phyloP scores from a whole-genome alignment of 208 protist species.

The Trypanosoma congolense region DNA sequence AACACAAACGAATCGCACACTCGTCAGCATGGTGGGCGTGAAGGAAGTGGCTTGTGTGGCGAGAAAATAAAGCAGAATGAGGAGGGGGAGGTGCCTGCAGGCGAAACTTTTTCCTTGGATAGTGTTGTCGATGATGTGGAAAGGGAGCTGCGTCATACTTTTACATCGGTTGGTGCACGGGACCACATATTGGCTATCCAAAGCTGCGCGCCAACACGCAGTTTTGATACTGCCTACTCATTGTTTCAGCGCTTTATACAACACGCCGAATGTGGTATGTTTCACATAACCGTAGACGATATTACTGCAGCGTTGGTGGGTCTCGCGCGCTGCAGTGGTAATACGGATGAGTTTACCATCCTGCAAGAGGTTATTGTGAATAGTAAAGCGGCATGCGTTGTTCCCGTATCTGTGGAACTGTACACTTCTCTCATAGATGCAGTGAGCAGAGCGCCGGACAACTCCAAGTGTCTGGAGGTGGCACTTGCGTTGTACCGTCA shows the following conservation, averaged over 20 bases:
- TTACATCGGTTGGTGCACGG: conserved; percentile 39
- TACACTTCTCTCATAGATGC: conserved; percentile 78
- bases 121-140: conserved; percentile 55
- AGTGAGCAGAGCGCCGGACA: conserved; percentile 42
- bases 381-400: conserved; percentile 40
- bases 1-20: not conserved
- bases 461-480: conserved; percentile 57
- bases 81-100: conserved; percentile 10
- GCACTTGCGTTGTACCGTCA: conserved; percentile 76
- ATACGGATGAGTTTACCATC: conserved; percentile 47
- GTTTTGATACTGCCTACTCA: conserved; percentile 57
- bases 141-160: conserved; percentile 27
- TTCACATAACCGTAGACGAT: conserved; percentile 27
- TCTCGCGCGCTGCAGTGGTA: conserved; percentile 43
- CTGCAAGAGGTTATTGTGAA: conserved; percentile 53
- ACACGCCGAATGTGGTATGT: conserved; percentile 36
- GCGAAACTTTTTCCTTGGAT: conserved; percentile 48
- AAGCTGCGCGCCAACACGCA: conserved; percentile 43
- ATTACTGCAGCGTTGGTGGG: conserved; percentile 42
- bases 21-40: not conserved
- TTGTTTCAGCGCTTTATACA: conserved; percentile 71
- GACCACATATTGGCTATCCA: conserved; percentile 72
- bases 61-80: not conserved
- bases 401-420: conserved; percentile 64
- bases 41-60: too few relatives aligned